Evolutionary conservation across 78 protist species (phyloP).

Genomic region (Tieghemostelium lacteum): DNA sequence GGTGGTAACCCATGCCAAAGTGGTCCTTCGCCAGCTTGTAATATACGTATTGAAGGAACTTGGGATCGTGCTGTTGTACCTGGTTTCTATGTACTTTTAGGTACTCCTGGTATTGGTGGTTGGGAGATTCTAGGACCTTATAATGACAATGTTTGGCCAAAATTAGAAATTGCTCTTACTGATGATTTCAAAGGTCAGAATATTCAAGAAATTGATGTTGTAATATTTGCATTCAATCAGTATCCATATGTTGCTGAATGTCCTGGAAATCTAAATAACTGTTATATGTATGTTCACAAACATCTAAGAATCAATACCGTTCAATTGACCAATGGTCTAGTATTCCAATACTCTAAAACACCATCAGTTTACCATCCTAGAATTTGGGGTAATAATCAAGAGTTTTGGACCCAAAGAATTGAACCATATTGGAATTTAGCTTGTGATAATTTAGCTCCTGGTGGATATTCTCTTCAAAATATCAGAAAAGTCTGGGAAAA

Average conservation of each 20-base stretch:
- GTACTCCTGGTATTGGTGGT: neutral
- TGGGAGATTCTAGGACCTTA: conserved; percentile 10
- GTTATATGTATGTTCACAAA: conserved; percentile 18
- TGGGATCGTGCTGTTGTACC: neutral
- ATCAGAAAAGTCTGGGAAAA: too few species aligned
- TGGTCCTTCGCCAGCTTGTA: neutral
- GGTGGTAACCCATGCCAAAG: conserved; percentile 10
- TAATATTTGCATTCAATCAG: conserved; percentile 3
- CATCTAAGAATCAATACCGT: too few species aligned
- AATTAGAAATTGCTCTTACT: neutral
- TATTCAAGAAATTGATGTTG: conserved; percentile 1
- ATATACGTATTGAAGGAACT: neutral
- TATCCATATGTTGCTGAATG: conserved; percentile 18
- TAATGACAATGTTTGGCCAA: neutral
- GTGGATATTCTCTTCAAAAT: too few species aligned
- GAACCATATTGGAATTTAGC: too few species aligned
- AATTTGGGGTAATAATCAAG: too few species aligned
- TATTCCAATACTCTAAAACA: too few species aligned
- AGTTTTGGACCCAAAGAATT: too few species aligned
- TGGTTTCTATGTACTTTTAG: conserved; percentile 8
- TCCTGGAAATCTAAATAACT: neutral
- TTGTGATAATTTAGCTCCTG: too few species aligned
- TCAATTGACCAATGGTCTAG: too few species aligned
- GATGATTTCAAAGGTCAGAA: neutral
- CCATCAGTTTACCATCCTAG: too few species aligned